A percentile compares a stretch with the other conserved stretches of the same genome.
Evolutionary conservation across 306 rosid species (phyloP).

Genomic region (Comarum palustre): DNA sequence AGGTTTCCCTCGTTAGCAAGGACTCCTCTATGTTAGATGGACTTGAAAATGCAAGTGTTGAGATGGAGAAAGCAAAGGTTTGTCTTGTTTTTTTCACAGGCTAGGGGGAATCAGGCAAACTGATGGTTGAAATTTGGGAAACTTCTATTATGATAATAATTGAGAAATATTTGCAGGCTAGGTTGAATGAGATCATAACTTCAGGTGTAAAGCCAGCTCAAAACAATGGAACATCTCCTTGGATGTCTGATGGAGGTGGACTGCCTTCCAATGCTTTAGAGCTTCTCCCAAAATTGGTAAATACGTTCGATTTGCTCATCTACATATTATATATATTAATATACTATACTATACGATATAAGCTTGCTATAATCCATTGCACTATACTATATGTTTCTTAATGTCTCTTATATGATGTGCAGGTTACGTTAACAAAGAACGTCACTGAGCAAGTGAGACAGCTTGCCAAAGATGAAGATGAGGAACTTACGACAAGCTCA

Average conservation of each 20-base stretch:
- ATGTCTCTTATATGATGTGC: constrained; percentile 18
- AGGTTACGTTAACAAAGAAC: constrained; percentile 86
- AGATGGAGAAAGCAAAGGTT: constrained; percentile 96
- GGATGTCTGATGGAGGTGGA: constrained; percentile 92
- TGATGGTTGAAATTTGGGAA: not conserved
- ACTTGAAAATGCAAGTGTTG: constrained; percentile 90
- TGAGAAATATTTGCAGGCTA: constrained; percentile 53
- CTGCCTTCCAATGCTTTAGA: constrained; percentile 72
- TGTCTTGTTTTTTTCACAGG: not conserved
- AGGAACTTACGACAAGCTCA: constrained; percentile 58
- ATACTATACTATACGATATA: too few species aligned
- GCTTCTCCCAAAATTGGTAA: constrained; percentile 83
- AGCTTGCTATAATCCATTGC: not conserved
- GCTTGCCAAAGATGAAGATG: constrained; percentile 79
- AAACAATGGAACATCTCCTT: constrained; percentile 50
- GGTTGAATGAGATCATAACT: constrained; percentile 73
- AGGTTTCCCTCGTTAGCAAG: constrained; percentile 98
- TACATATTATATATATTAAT: not conserved
- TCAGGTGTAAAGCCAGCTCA: constrained; percentile 39
- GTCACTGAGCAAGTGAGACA: constrained; percentile 93
- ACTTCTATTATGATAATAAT: not conserved
- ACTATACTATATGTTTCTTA: constrained; percentile 1
- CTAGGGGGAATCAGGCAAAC: not conserved
- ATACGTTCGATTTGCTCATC: constrained; percentile 10
- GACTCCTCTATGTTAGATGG: constrained; percentile 99